Conservation (phyloP, 805 yeast genomes). For the Kuraishia floccosa region DNA sequence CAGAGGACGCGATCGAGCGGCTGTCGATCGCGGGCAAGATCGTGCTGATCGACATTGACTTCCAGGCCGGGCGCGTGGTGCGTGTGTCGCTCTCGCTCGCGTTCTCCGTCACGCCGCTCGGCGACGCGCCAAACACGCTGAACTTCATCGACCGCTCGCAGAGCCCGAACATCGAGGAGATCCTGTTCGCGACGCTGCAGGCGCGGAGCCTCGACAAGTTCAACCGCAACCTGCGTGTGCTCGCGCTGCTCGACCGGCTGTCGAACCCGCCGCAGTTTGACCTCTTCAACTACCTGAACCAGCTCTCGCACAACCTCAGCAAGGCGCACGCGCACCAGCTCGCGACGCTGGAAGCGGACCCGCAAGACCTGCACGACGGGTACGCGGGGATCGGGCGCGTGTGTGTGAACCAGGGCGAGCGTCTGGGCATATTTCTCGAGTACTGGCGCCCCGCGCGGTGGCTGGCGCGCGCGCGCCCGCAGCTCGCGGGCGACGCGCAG, state of each 20-base stretch:
- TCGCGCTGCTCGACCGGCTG: constrained; percentile 18
- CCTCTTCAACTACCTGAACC: constrained; percentile 18
- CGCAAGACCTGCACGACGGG: constrained; percentile 10
- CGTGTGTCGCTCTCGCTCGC: constrained; percentile 20
- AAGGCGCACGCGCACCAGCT: constrained; percentile 8
- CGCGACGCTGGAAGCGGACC: neutral
- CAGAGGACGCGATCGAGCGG: constrained; percentile 9
- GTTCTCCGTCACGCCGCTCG: constrained; percentile 13
- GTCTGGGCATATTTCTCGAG: constrained; percentile 19
- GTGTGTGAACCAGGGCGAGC: constrained; percentile 13
- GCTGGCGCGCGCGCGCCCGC: neutral
- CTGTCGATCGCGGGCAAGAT: constrained; percentile 22
- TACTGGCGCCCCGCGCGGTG: constrained; percentile 19
- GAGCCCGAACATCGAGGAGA: constrained; percentile 13
- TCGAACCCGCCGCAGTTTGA: constrained; percentile 18
- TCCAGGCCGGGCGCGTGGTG: constrained; percentile 12
- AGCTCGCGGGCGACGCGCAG: neutral
- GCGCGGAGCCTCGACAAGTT: constrained; percentile 17
- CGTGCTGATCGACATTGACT: constrained; percentile 24
- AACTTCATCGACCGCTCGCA: constrained; percentile 2
- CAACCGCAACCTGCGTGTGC: constrained; percentile 18
- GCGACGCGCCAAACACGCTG: neutral
- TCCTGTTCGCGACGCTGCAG: constrained; percentile 15
- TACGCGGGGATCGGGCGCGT: constrained; percentile 15
- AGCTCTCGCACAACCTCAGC: constrained; percentile 13